Evolutionary conservation across 768 basidiomycete genomes (phyloP), one percentile per base, ranked within the genome.

Genomic region (Boletus sp.): DNA sequence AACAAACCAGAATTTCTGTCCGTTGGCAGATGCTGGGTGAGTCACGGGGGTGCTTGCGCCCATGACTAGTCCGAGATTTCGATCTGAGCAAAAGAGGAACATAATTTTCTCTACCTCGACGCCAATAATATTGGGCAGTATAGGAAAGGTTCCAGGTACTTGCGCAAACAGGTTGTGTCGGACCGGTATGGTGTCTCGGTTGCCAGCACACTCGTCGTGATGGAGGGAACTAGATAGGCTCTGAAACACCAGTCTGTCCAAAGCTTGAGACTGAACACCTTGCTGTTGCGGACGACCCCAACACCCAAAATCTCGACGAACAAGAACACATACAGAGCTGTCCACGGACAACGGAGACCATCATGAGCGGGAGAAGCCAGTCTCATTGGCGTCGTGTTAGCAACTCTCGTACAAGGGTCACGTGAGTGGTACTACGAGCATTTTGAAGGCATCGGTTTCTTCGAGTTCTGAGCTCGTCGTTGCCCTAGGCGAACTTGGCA

Each of bases 181-280:
- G 49, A 20, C 58, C 45, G 57, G 32, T 30, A 17, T 24, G 56
- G 24, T 14, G 11, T 14, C 1, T 42, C 20, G 63, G 62, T 63
- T 62, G 62, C 39, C 51, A 65, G 30, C 24, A 48, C 59, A 51
- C 59, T 64, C 55, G 62, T 65, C 50, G 63, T 48, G 62, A 63
- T 44, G 60, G 44, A 50, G 40, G 42, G 11, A 20, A 39, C 37
- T 42, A 42, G 47, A 49, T 35, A 49, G 14, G 30, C 37, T 18
- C 15, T 2, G 45, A 44, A 45, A 35, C 47, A 39, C 40, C 28
- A 30, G 39, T 10, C 20, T 35, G 60, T 57, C 40, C 30, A 36
- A 49, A 2, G 29, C 24, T 46, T 24, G 45, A 42, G 33, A 48
- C 24, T 36, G 17, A 15, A 42, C 36, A 28, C 37, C 24, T 30